phyloP scores from a whole-genome alignment of 805 yeast genomes.

The Tetrapisispora namnaoensis region DNA sequence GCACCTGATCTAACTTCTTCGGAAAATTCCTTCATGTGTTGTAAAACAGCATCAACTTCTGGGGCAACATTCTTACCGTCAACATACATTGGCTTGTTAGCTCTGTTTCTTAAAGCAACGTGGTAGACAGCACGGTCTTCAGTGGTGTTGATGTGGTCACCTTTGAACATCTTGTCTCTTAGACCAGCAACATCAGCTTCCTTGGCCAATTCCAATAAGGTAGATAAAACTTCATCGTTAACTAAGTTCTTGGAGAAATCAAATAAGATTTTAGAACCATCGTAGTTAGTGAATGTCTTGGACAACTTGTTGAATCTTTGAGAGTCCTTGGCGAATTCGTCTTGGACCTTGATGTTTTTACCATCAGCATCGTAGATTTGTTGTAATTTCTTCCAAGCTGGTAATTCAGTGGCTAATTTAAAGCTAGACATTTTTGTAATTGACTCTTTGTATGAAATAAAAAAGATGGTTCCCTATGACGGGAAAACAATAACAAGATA shows the following conservation, averaged over 20 bases:
- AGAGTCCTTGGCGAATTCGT: slow-evolving; percentile 68
- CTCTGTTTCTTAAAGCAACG: slow-evolving; percentile 90
- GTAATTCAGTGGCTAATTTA: slow-evolving; percentile 58
- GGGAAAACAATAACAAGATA: not conserved
- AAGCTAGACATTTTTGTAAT: slow-evolving; percentile 31
- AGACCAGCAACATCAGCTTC: slow-evolving; percentile 82
- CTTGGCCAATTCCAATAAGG: slow-evolving; percentile 70
- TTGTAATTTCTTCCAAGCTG: slow-evolving; percentile 79
- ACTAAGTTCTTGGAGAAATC: slow-evolving; percentile 93
- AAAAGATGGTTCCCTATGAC: not conserved
- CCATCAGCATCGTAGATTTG: slow-evolving; percentile 59
- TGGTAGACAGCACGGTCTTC: slow-evolving; percentile 97
- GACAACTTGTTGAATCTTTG: slow-evolving; percentile 68
- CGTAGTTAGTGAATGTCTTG: slow-evolving; percentile 71
- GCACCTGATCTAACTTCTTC: slow-evolving; percentile 81
- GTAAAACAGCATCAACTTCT: slow-evolving; percentile 83
- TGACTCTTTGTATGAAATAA: not conserved
- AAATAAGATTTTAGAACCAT: slow-evolving; percentile 80
- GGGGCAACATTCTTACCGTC: slow-evolving; percentile 86
- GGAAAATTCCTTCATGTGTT: slow-evolving; percentile 95
- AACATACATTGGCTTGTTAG: slow-evolving; percentile 72
- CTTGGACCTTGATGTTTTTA: slow-evolving; percentile 59
- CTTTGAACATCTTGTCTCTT: slow-evolving; percentile 86
- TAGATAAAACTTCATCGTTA: slow-evolving; percentile 66
- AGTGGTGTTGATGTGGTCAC: slow-evolving; percentile 89